Conservation (phyloP, 495 filamentous ascomycete genomes). For the Penicillium dipodomyicola region DNA sequence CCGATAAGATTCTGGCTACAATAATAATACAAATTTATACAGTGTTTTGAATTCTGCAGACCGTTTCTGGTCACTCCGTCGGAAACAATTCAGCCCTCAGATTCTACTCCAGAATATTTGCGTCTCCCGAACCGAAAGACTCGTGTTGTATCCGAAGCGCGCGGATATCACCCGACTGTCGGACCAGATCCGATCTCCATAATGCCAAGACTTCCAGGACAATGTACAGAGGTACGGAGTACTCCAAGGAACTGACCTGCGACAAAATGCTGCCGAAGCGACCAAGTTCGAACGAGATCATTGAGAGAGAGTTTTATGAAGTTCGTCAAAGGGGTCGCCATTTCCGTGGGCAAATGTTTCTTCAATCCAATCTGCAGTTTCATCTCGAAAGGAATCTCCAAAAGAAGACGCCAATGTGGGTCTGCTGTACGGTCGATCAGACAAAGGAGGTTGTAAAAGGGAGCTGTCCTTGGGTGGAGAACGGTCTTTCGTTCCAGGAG, state of each 20-base stretch:
- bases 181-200: conserved; percentile 25
- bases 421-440: conserved; percentile 6
- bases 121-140: conserved; percentile 13
- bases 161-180: conserved; percentile 32
- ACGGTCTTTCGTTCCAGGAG: not conserved
- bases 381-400: conserved; percentile 42
- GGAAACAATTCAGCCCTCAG: conserved; percentile 8
- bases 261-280: not conserved
- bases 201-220: not conserved
- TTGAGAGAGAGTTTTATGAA: conserved; percentile 25
- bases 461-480: not conserved
- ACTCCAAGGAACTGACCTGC: not conserved
- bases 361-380: conserved; percentile 40
- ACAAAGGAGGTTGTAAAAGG: conserved; percentile 1
- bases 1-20: conserved; percentile 9
- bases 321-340: conserved; percentile 30
- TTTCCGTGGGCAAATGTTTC: conserved; percentile 32
- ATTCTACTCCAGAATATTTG: not conserved
- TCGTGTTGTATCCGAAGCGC: conserved; percentile 23
- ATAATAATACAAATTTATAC: not conserved
- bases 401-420: conserved; percentile 9
- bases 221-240: not conserved
- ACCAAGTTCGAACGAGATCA: conserved; percentile 7
- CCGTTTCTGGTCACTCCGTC: conserved; percentile 11
- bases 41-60: not conserved